Base-by-base conservation (phyloP, 257 asterid species). In the Cruciata laevipes region DNA sequence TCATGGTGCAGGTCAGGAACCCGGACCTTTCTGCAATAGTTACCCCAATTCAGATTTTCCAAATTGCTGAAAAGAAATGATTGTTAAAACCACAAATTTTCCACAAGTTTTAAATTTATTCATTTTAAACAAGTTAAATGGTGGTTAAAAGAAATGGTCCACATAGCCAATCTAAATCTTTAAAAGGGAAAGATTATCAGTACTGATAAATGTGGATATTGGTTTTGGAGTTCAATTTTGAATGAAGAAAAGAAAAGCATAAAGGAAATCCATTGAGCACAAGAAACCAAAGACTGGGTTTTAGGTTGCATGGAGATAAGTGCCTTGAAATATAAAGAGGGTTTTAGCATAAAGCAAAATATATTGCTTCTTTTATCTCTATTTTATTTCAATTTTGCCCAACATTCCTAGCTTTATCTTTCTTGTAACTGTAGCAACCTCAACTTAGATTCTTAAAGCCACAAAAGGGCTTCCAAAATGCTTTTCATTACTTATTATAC, bases 301-400 rank as follows among this genome's bases (percentile, higher is more conserved):
- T 87, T 78, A 78, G 72, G 42, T 68, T 76, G 83, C 84, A 79
- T 82, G 71, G 86, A 80, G 74, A 66, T 71, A 75, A 77, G 93
- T 78, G 88, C 88, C 80, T 80, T 79, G 83, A 76, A 89, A 79
- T 72, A 75, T 80, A 86, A 89, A 87, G 95, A 69, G 80, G 66
- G 13, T 59, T 64, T 42, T 47, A 47, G 56, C 10, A 77, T 81
- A 89, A 87, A 87, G 95, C 85, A 87, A 75, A 47, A 38, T 75
- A 61, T 77, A 76, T 79, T 78, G 79, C 62, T 74, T 80, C 63
- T 64, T 35, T 62, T 33, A 18, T 31, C 8, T 6, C 37, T 59
- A 25, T 16, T 25, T 59, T 59, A 13, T 53, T 53, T 47, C 20
- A 47, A 47, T 47, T 58, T 73, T 57, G 17, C 74, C 84, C 81